Conservation (phyloP, 1,284 basidiomycete genomes). For the Ganoderma sinense region DNA sequence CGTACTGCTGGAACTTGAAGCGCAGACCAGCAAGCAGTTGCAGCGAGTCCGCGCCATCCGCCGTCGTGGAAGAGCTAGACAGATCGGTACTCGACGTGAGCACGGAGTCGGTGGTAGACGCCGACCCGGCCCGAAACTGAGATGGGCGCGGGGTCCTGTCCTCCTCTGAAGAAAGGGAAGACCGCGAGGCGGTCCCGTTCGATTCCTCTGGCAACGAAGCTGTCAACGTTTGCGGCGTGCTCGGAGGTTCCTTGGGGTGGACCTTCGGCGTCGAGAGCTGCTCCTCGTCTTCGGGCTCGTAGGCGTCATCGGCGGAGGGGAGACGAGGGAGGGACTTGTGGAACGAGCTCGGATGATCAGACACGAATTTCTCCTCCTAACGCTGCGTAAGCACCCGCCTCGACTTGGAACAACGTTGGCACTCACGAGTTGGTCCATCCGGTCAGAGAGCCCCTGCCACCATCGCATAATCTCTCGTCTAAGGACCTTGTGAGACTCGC, state of each 20-base stretch:
- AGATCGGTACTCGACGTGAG: background rate
- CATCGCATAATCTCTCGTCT: constrained; percentile 66
- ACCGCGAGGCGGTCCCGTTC: constrained; percentile 14
- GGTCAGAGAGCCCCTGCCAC: constrained; percentile 69
- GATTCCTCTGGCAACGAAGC: background rate
- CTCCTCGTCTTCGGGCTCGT: constrained; percentile 42
- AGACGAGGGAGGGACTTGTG: constrained; percentile 62
- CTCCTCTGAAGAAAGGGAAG: constrained; percentile 16
- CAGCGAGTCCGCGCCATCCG: constrained; percentile 40
- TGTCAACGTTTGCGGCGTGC: constrained; percentile 27
- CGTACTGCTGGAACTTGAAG: constrained; percentile 62
- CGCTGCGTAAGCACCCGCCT: background rate
- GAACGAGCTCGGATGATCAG: constrained; percentile 38
- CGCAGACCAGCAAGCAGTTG: constrained; percentile 58
- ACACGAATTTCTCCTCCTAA: constrained; percentile 53
- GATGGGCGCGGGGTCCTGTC: constrained; percentile 11
- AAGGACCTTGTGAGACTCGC: constrained; percentile 54
- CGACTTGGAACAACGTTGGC: background rate
- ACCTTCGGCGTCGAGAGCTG: constrained; percentile 37
- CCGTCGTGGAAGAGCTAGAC: constrained; percentile 14
- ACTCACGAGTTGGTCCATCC: constrained; percentile 66
- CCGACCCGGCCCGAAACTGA: constrained; percentile 16
- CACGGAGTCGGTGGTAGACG: constrained; percentile 17
- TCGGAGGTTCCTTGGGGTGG: constrained; percentile 31
- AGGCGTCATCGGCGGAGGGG: constrained; percentile 60